Evolutionary conservation across 495 filamentous ascomycete species (phyloP).

Genomic region (Neurospora sp.): DNA sequence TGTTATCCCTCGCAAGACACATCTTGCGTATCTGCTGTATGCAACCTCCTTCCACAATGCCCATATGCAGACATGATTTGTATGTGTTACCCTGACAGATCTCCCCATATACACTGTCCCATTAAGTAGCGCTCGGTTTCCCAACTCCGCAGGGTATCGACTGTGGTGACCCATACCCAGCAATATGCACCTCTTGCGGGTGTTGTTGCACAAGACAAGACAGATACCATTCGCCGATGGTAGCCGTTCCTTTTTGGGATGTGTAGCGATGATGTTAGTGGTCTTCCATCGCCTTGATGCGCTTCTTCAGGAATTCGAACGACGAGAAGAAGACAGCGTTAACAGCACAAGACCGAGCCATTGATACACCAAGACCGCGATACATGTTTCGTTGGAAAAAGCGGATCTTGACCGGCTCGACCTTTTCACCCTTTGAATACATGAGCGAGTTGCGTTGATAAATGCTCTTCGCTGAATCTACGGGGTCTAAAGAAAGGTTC

Average conservation of each 20-base stretch:
- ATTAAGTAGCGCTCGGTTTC: neutral
- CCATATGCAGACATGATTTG: neutral
- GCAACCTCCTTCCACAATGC: neutral
- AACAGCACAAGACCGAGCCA: constrained; percentile 61
- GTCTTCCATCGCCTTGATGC: constrained; percentile 49
- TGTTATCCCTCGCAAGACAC: neutral
- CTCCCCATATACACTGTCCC: neutral
- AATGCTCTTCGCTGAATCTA: constrained; percentile 74
- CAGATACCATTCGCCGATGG: neutral
- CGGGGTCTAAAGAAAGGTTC: constrained; percentile 42
- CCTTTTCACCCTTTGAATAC: constrained; percentile 47
- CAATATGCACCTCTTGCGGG: neutral
- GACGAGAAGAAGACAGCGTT: constrained; percentile 74
- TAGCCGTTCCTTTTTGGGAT: neutral
- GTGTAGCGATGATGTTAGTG: neutral
- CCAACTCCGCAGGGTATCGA: neutral
- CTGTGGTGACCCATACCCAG: neutral
- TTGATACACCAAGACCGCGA: constrained; percentile 66
- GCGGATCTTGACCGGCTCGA: constrained; percentile 53
- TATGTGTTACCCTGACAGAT: neutral
- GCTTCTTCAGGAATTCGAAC: constrained; percentile 68
- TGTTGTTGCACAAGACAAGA: neutral
- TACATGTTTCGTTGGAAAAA: constrained; percentile 70
- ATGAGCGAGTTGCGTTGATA: constrained; percentile 74
- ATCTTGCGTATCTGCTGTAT: neutral